Conservation (phyloP, 768 basidiomycete species). For the Russula olivacea region DNA sequence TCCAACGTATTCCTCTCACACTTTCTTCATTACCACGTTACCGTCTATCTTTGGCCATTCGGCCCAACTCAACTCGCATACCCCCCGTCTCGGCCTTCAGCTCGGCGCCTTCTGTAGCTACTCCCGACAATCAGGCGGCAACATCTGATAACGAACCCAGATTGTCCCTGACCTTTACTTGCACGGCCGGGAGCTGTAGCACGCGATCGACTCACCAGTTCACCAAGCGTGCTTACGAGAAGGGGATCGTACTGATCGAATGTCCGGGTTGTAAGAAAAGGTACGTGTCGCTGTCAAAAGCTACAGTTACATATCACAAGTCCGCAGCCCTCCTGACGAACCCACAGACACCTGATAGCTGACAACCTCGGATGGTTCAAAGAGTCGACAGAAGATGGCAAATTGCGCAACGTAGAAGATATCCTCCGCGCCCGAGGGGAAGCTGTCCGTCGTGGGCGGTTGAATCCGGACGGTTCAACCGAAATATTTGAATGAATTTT, state of each 20-base stretch:
- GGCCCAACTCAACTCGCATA: constrained; percentile 5
- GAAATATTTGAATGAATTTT: constrained; percentile 38
- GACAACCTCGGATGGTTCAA: constrained; percentile 93
- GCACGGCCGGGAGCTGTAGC: constrained; percentile 67
- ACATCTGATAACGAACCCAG: constrained; percentile 49
- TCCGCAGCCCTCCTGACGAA: neutral
- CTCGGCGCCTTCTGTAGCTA: constrained; percentile 12
- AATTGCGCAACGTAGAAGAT: constrained; percentile 75
- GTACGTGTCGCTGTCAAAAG: constrained; percentile 38
- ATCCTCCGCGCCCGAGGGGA: constrained; percentile 76
- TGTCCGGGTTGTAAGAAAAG: constrained; percentile 89
- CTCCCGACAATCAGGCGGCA: constrained; percentile 12
- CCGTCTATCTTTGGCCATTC: constrained; percentile 6
- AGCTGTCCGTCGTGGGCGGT: constrained; percentile 42
- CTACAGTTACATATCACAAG: neutral
- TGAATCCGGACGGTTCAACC: constrained; percentile 47
- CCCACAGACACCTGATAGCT: constrained; percentile 69
- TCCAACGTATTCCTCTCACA: neutral
- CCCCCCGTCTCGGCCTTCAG: neutral
- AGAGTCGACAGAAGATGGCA: constrained; percentile 67
- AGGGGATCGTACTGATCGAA: constrained; percentile 84
- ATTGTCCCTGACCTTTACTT: constrained; percentile 79
- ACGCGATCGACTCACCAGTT: constrained; percentile 86
- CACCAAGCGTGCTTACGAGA: constrained; percentile 75
- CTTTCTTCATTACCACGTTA: neutral